phyloP scores from a whole-genome alignment of 768 basidiomycete genomes.

The Pseudohyphozyma bogoriensis region DNA sequence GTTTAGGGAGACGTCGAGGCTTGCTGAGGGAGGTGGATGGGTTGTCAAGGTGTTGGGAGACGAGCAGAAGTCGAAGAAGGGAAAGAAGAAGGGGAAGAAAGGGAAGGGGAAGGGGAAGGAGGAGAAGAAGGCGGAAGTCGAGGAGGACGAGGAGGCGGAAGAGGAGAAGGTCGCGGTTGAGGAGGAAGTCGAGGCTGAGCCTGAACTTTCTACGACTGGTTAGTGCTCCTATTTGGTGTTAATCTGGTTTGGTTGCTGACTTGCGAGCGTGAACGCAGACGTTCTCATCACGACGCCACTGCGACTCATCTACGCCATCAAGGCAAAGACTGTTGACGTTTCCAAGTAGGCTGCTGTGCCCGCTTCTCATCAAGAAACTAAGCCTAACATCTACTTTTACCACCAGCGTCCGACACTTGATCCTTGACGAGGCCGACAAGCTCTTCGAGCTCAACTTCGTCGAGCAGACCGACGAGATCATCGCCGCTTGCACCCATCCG shows the following conservation, averaged over 20 bases:
- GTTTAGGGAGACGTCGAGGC: constrained; percentile 73
- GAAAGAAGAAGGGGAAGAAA: constrained; percentile 3
- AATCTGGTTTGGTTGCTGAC: too few species aligned
- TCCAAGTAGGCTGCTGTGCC: constrained; percentile 51
- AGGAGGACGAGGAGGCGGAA: neutral
- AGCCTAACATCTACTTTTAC: neutral
- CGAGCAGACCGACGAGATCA: constrained; percentile 75
- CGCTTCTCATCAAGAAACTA: neutral
- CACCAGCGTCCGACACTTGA: constrained; percentile 18
- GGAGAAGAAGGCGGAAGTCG: neutral
- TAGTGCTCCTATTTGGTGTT: constrained; percentile 12
- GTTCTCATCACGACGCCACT: constrained; percentile 87
- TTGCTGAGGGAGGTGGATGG: constrained; percentile 51
- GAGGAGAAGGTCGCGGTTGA: neutral
- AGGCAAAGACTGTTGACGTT: constrained; percentile 55
- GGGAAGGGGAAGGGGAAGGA: neutral
- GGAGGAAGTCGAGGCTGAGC: constrained; percentile 62
- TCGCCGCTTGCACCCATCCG: constrained; percentile 54
- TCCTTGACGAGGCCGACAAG: constrained; percentile 34
- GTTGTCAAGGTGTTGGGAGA: constrained; percentile 26
- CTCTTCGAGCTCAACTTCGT: constrained; percentile 83
- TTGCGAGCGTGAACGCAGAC: too few species aligned
- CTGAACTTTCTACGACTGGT: constrained; percentile 44
- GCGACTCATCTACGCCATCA: constrained; percentile 69
- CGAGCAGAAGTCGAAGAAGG: constrained; percentile 8